phyloP scores from a whole-genome alignment of 257 asterid species.

The Sherardia arvensis region DNA sequence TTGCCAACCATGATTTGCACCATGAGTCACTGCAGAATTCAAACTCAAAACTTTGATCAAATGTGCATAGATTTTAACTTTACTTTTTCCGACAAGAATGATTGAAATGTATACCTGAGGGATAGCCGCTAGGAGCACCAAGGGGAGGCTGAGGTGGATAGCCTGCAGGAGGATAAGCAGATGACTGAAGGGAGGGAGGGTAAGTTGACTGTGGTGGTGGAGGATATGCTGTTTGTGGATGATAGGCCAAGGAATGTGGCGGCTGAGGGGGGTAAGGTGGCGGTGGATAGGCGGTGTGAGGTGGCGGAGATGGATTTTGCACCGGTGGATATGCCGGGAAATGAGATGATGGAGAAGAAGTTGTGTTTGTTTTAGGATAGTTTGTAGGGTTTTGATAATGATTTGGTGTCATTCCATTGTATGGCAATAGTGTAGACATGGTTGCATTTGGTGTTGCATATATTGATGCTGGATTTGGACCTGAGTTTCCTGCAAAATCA shows the following conservation, averaged over 20 bases:
- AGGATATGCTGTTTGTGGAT: neutral
- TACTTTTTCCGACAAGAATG: too few species aligned
- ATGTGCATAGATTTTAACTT: neutral
- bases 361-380: constrained; percentile 9
- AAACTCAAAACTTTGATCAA: neutral
- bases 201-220: constrained; percentile 2
- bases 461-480: constrained; percentile 4
- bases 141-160: constrained; percentile 17
- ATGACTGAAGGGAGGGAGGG: constrained; percentile 1
- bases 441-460: constrained; percentile 22
- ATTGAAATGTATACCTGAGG: constrained; percentile 11
- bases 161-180: constrained; percentile 18
- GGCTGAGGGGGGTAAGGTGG: constrained; percentile 3
- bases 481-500: constrained; percentile 3
- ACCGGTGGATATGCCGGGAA: constrained; percentile 5
- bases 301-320: neutral
- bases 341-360: neutral
- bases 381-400: constrained; percentile 1
- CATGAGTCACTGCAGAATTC: neutral
- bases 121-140: constrained; percentile 18
- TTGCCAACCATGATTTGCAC: constrained; percentile 10
- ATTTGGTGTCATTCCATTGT: constrained; percentile 14
- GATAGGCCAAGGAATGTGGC: neutral
- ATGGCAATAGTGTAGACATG: constrained; percentile 20
- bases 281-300: neutral